These are phyloP conservation scores for Leccinum fuscescens DNA, from an alignment of 1,284 basidiomycete genomes.

Conservation along the genomic window DNA sequence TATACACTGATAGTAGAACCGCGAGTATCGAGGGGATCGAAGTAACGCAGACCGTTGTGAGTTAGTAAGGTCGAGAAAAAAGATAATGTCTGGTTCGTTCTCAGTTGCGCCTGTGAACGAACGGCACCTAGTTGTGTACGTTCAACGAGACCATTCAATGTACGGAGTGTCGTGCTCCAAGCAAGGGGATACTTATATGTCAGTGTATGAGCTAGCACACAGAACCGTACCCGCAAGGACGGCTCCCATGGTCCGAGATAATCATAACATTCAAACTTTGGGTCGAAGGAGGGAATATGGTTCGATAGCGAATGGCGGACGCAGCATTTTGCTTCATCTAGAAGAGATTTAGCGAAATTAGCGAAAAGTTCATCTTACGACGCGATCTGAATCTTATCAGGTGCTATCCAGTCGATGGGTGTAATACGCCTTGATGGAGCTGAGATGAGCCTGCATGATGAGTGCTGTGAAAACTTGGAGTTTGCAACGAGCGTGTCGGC, in stretches of 20 bases:
- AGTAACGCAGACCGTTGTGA: no score
- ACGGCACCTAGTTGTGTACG: no score
- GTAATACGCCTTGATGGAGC: slow-evolving; percentile 50
- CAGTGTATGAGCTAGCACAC: no score
- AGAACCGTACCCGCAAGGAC: slow-evolving; percentile 65
- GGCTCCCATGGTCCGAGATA: slow-evolving; percentile 47
- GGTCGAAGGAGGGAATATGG: slow-evolving; percentile 62
- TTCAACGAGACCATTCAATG: no score
- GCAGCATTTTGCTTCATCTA: slow-evolving; percentile 92
- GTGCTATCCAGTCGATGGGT: slow-evolving; percentile 50
- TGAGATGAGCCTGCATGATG: slow-evolving; percentile 78
- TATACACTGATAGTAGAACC: no score
- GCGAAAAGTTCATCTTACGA: slow-evolving; percentile 55
- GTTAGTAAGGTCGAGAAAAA: no score
- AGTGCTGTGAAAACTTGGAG: slow-evolving; percentile 90
- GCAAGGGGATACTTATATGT: no score
- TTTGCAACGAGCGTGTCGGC: slow-evolving; percentile 92
- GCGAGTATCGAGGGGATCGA: no score
- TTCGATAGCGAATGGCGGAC: slow-evolving; percentile 62
- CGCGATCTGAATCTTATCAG: slow-evolving; percentile 53
- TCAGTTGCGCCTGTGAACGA: no score
- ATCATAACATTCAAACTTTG: slow-evolving; percentile 12
- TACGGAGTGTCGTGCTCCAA: no score
- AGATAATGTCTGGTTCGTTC: no score
- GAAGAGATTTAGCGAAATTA: slow-evolving; percentile 88